These are phyloP conservation scores for Hericium rajendrae DNA, from an alignment of 768 basidiomycete species.

Conservation along the genomic window DNA sequence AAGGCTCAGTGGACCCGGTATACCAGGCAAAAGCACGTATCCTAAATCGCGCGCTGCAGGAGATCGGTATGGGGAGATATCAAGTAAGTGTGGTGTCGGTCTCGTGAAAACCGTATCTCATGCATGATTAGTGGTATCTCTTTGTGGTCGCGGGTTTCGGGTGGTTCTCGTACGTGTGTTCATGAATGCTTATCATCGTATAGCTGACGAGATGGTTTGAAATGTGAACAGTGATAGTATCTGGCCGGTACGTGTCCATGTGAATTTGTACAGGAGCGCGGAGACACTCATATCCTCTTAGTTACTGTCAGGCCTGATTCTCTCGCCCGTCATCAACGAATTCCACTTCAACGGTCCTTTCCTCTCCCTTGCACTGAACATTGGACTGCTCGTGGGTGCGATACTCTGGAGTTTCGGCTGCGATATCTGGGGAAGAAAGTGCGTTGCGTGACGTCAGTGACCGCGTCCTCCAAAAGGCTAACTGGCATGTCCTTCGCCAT, in stretches of 20 bases:
- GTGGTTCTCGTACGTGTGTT: conserved; percentile 54
- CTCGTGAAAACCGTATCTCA: neutral
- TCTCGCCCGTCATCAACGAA: conserved; percentile 38
- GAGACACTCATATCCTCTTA: conserved; percentile 6
- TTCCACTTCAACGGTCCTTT: conserved; percentile 39
- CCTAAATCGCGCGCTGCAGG: conserved; percentile 51
- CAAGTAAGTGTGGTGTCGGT: conserved; percentile 30
- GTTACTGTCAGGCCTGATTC: conserved; percentile 34
- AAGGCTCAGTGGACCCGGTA: conserved; percentile 37
- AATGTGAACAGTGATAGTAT: conserved; percentile 44
- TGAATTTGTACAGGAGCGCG: neutral
- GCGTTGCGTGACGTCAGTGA: conserved; percentile 6
- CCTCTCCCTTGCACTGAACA: conserved; percentile 40
- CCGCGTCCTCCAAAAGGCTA: neutral
- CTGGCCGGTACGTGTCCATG: conserved; percentile 47
- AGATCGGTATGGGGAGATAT: conserved; percentile 66
- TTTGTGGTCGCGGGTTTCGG: conserved; percentile 67
- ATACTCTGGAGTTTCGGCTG: conserved; percentile 40
- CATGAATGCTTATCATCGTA: neutral
- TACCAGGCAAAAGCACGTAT: conserved; percentile 50
- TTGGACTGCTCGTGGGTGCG: conserved; percentile 43
- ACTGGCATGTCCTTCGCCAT: neutral
- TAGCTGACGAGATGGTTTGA: neutral
- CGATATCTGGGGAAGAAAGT: conserved; percentile 43
- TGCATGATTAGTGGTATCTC: conserved; percentile 38